Conservation (phyloP, 2,329 filamentous ascomycete genomes). For the Sporothrix curviconia region DNA sequence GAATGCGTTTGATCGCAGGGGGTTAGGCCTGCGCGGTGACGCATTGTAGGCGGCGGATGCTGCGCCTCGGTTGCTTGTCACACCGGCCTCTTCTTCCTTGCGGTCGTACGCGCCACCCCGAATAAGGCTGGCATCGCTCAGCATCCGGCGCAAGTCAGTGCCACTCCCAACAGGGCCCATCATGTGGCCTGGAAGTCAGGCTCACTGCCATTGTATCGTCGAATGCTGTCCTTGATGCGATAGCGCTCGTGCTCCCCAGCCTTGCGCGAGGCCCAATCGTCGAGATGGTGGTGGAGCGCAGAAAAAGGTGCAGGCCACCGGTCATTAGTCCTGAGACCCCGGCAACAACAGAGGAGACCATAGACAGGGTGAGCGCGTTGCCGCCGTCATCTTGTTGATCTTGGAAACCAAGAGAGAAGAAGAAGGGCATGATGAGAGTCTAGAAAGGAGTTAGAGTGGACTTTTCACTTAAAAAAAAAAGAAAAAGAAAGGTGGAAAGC, state of each 20-base stretch:
- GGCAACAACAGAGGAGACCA: conserved; percentile 59
- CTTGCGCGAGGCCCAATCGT: conserved; percentile 46
- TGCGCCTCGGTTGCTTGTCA: conserved; percentile 21
- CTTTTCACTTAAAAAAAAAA: no score
- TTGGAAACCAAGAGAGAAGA: conserved; percentile 48
- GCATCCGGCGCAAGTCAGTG: conserved; percentile 25
- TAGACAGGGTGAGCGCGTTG: conserved; percentile 44
- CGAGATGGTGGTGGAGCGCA: conserved; percentile 55
- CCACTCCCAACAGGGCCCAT: conserved; percentile 27
- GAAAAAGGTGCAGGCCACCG: conserved; percentile 59
- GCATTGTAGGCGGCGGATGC: conserved; percentile 19
- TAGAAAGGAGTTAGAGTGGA: conserved; percentile 25
- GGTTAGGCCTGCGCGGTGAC: conserved; percentile 21
- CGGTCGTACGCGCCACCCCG: conserved; percentile 19
- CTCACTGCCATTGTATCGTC: conserved; percentile 25
- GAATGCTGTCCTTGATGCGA: conserved; percentile 38
- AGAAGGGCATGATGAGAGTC: conserved; percentile 58
- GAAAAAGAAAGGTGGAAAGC: no score
- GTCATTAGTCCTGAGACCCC: conserved; percentile 61
- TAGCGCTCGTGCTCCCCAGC: conserved; percentile 40
- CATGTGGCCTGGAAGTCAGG: conserved; percentile 30
- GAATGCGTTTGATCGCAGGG: conserved; percentile 30
- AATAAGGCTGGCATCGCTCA: conserved; percentile 31
- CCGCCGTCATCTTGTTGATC: conserved; percentile 30
- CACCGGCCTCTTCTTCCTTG: conserved; percentile 29